phyloP scores from a whole-genome alignment of 2,329 filamentous ascomycete species.

The Stemphylium beticola region DNA sequence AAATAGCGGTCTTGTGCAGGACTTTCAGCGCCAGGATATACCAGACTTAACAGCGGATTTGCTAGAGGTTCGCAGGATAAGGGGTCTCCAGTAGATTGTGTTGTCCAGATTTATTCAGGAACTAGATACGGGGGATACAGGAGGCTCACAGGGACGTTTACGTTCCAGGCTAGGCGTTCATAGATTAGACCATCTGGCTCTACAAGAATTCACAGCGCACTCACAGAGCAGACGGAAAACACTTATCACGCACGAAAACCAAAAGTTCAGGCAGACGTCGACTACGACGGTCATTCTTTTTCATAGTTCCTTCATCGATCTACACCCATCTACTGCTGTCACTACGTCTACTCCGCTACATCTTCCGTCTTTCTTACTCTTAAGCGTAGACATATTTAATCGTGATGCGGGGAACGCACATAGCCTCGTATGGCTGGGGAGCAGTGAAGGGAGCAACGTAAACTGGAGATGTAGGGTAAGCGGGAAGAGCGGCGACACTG shows the following conservation, averaged over 20 bases:
- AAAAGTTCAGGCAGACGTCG: conserved; percentile 25
- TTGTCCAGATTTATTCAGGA: too few relatives aligned
- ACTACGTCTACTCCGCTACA: conserved; percentile 25
- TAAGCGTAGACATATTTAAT: conserved; percentile 29
- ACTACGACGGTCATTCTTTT: conserved; percentile 20
- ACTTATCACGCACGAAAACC: conserved; percentile 25
- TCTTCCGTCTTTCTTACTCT: conserved; percentile 25
- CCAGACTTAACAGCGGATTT: conserved; percentile 11
- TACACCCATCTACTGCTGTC: conserved; percentile 24
- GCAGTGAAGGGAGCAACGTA: conserved; percentile 27
- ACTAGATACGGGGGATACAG: too few relatives aligned
- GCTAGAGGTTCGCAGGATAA: conserved; percentile 2
- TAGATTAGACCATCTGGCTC: conserved; percentile 14
- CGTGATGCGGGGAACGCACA: conserved; percentile 23
- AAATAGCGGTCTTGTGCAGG: conserved; percentile 15
- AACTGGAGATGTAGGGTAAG: conserved; percentile 29
- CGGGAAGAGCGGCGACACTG: conserved; percentile 21
- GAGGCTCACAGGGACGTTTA: conserved; percentile 9
- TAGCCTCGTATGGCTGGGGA: conserved; percentile 21
- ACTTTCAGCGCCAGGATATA: conserved; percentile 14
- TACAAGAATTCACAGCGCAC: conserved; percentile 20
- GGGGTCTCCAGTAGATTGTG: too few relatives aligned
- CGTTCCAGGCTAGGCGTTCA: conserved; percentile 9
- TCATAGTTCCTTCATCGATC: conserved; percentile 22
- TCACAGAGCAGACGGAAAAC: conserved; percentile 22